These are phyloP conservation scores for Saccharomycopsis hybrid DNA, from an alignment of 1,139 yeast genomes.

Conservation along the genomic window DNA sequence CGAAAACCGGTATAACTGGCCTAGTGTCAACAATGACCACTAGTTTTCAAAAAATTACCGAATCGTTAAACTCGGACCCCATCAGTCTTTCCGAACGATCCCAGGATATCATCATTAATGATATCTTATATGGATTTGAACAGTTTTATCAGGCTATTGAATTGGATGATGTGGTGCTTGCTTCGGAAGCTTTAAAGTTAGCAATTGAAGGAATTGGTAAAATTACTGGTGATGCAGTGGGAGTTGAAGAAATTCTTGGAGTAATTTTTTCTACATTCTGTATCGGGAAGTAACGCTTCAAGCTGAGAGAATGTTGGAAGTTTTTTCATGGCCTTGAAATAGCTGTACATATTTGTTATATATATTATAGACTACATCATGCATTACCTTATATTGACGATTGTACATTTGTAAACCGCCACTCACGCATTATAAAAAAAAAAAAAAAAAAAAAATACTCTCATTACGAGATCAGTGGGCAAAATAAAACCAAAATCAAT, in stretches of 20 bases:
- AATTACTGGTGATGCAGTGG: constrained; percentile 84
- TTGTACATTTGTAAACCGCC: too few relatives aligned
- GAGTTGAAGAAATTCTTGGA: constrained; percentile 85
- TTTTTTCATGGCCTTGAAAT: neutral
- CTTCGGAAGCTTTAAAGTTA: constrained; percentile 67
- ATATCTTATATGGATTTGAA: constrained; percentile 66
- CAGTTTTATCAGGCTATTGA: constrained; percentile 48
- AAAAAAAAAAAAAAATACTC: too few relatives aligned
- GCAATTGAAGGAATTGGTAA: constrained; percentile 87
- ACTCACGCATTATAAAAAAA: too few relatives aligned
- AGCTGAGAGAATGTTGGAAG: too few relatives aligned
- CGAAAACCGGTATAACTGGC: constrained; percentile 47
- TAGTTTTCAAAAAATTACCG: constrained; percentile 44
- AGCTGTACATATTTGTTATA: neutral
- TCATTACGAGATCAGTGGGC: too few relatives aligned
- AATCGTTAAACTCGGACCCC: constrained; percentile 49
- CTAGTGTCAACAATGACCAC: constrained; percentile 36
- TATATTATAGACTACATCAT: neutral
- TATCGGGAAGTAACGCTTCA: constrained; percentile 63
- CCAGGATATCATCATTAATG: constrained; percentile 62
- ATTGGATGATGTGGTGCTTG: constrained; percentile 68
- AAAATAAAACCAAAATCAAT: too few relatives aligned
- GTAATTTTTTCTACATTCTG: constrained; percentile 90
- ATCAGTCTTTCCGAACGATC: constrained; percentile 68
- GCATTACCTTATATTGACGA: neutral